Evolutionary conservation across 768 basidiomycete genomes (phyloP).

Genomic region (Pleurotus sapidus): DNA sequence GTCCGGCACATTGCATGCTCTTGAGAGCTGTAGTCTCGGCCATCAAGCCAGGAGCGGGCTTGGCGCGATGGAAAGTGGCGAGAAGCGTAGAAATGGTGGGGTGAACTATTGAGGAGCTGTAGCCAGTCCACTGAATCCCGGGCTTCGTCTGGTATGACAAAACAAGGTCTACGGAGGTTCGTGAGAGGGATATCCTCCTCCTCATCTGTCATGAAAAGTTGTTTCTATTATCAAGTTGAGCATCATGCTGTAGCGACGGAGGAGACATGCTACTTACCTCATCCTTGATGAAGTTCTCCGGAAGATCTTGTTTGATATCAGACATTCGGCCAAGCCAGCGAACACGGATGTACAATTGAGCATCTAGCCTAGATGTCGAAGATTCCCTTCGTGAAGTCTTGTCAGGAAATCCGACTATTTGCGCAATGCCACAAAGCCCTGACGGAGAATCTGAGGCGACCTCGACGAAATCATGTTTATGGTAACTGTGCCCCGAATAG

Average conservation of each 20-base stretch:
- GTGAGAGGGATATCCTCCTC: constrained; percentile 25
- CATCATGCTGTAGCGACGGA: too few species aligned
- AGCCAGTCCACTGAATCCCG: constrained; percentile 21
- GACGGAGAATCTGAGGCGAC: constrained; percentile 32
- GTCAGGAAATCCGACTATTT: constrained; percentile 27
- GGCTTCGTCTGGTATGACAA: constrained; percentile 34
- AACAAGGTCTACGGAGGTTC: constrained; percentile 46
- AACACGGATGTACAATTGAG: background rate
- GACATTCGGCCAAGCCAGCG: background rate
- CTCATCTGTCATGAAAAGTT: constrained; percentile 60
- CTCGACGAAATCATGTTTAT: constrained; percentile 59
- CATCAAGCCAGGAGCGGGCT: constrained; percentile 35
- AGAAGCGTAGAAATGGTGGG: constrained; percentile 55
- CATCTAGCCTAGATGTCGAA: too few species aligned
- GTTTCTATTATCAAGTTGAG: constrained; percentile 36
- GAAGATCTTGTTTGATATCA: constrained; percentile 23
- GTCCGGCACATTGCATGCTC: constrained; percentile 43
- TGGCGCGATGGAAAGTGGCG: constrained; percentile 45
- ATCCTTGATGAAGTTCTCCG: constrained; percentile 41
- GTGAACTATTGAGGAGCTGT: constrained; percentile 44
- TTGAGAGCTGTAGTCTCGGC: constrained; percentile 22
- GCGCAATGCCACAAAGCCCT: constrained; percentile 58
- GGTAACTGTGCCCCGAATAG: constrained; percentile 49
- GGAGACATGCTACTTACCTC: constrained; percentile 40
- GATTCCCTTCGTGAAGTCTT: too few species aligned